Base-by-base conservation (phyloP, 2,329 filamentous ascomycete species). In the Podosphaera xanthii region DNA sequence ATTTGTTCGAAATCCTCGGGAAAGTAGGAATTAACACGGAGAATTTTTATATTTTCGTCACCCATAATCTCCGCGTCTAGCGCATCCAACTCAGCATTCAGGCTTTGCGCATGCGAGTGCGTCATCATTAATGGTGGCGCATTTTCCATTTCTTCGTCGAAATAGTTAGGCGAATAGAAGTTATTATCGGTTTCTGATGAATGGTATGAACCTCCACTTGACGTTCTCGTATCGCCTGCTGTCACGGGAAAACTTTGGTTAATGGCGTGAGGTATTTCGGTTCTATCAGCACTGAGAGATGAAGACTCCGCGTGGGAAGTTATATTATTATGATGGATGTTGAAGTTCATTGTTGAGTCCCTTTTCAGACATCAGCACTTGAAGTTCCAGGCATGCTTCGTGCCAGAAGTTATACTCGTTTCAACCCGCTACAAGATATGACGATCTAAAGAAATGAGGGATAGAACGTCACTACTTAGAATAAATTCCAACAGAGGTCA, bases 21-120 rank as follows among this genome's bases (percentile, higher is more conserved):
- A 44, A 12, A 44, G 5, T 8, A 56, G 14, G 46, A n/a, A 36
- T 57, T 60, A 8, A 38, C 12, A 35, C 44, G 48, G 48, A 54
- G 57, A 12, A 22, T 42, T 14, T 60, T 48, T 31, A 63, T 44
- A 58, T 65, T 63, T 12, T 64, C 57, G 5, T 54, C 56, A n/a
- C 64, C 64, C 63, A 65, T 67, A 3, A 64, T 33, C 56, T 67
- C 65, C 6, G 64, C 60, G 56, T 66, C 64, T 31, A 67, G 36
- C 57, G 62, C 46, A 59, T 66, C 63, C 61, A 67, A 50, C 49
- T 66, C 65, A 40, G 60, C 59, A 59, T 64, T 64, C 12, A 64
- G 49, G 9, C 59, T 50, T 49, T 62, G 61, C 31, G 62, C 61
- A 55, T 66, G 62, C 10, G 64, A 62, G 31, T 61, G 50, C 31